A percentile compares a stretch with the other conserved stretches of the same genome.
Conservation (phyloP, 2,329 filamentous ascomycete species). For the Ophiostoma perfectum region DNA sequence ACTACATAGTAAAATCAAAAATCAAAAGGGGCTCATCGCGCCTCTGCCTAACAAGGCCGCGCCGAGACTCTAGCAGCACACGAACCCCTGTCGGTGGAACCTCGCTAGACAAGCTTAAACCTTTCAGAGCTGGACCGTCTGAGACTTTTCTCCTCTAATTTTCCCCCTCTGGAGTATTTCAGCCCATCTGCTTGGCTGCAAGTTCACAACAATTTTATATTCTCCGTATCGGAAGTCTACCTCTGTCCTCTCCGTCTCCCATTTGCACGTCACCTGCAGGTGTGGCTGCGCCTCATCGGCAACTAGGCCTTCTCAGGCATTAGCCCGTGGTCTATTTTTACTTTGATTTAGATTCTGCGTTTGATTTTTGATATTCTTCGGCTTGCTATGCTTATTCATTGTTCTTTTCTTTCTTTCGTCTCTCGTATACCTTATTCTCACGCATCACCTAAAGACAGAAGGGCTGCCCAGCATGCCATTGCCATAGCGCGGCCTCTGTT, state of each 20-base stretch:
- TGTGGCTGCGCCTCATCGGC: background rate
- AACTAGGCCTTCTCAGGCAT: background rate
- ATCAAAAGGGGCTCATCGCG: background rate
- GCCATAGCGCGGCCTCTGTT: too few relatives aligned
- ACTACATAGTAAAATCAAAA: background rate
- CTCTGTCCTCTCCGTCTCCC: background rate
- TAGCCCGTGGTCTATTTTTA: background rate
- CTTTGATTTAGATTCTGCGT: too few relatives aligned
- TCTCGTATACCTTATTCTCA: too few relatives aligned
- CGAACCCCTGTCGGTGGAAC: background rate
- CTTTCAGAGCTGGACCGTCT: background rate
- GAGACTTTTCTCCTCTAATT: background rate
- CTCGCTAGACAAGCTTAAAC: background rate
- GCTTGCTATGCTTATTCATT: background rate
- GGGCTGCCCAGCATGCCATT: too few relatives aligned
- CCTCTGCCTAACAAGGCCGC: background rate
- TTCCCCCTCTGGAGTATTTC: too few relatives aligned
- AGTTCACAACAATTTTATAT: too few relatives aligned
- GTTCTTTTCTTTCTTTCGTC: background rate
- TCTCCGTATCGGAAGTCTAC: background rate
- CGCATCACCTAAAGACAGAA: too few relatives aligned
- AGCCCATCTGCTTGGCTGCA: too few relatives aligned
- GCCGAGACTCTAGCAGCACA: conserved; percentile 7
- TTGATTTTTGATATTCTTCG: background rate
- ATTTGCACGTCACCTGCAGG: background rate